These are phyloP conservation scores for Alternaria arbusti DNA, from an alignment of 2,329 filamentous ascomycete species.

Conservation along the genomic window DNA sequence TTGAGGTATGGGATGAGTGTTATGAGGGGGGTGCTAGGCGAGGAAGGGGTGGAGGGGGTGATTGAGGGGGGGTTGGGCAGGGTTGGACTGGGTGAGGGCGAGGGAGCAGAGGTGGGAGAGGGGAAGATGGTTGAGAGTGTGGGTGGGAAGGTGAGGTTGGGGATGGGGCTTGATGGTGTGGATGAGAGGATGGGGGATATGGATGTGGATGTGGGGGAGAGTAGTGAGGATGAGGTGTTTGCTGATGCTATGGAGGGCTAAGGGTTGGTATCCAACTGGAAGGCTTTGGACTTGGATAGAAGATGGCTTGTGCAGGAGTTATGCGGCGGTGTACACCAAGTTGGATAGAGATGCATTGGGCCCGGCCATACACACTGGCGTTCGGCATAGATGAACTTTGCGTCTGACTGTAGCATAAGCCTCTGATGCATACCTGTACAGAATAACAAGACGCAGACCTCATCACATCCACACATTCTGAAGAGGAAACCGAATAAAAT, in stretches of 20 bases:
- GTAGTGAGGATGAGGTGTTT: background rate
- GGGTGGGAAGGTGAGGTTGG: background rate
- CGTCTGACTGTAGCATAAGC: background rate
- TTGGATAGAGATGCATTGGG: rapidly evolving
- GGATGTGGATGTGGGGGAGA: background rate
- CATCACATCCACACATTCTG: too few relatives aligned
- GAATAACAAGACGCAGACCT: too few relatives aligned
- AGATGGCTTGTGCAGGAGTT: too few relatives aligned
- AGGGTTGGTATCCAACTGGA: background rate
- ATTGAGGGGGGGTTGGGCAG: background rate
- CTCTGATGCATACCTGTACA: background rate
- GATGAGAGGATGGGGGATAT: background rate
- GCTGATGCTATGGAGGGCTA: background rate
- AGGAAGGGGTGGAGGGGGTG: background rate
- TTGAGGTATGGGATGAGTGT: slow-evolving; percentile 21
- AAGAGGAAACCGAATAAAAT: too few relatives aligned
- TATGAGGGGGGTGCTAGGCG: slow-evolving; percentile 18
- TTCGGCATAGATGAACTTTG: background rate
- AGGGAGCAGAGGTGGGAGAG: background rate
- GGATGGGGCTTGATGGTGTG: background rate
- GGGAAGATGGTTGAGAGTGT: background rate
- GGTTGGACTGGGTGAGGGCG: background rate
- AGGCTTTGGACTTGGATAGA: background rate
- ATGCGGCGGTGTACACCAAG: too few relatives aligned
- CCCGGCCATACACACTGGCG: background rate